Base-by-base conservation (phyloP, 441 rosid genomes). In the Populus hybrid region DNA sequence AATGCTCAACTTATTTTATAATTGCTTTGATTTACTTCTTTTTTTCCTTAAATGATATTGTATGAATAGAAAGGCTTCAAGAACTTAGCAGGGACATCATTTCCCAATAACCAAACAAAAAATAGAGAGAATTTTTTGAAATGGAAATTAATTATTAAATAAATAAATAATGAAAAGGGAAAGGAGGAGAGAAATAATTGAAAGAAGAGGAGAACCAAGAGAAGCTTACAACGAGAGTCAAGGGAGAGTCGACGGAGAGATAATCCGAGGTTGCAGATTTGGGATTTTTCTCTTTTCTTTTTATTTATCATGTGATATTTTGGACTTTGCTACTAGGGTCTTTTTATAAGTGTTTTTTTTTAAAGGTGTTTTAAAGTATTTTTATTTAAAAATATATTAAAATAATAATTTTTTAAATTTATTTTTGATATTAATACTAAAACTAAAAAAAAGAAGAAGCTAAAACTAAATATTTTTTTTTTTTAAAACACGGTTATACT, bases 251-350 rank as follows among this genome's bases (percentile, higher is more conserved):
- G 89, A 81, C 86, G 83, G 86, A 87, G 83, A 88, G 83, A 87
- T 81, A 82, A 84, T 66, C 85, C 85, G 88, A 82, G 84, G 71
- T 75, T 65, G 84, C 76, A 81, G 87, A 80, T 77, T 76, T 65
- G 78, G 80, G 71, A 67, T 74, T 36, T 30, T 67, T 12, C 46
- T 61, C 50, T 71, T 63, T 3, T 72, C 16, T 4, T 4, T 71
- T 42, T 21, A 10, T 28, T 78, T 75, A 79, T 70, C 81, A 87
- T 90, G 92, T 92, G 92, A 90, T 68, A 89, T 83, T 89, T 87
- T 79, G 88, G 76, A 70, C 38, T 42, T 18, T 30, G 24, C 24
- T 63, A 12, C 3, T 11, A 40, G n/a, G 8, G 36, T 34, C 36
- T 34, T 34, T 6, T 34, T 34, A 1, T 6, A 34, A 34, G 36